Base-by-base conservation (phyloP, 2,329 filamentous ascomycete species). In the Diplodia sapinea region DNA sequence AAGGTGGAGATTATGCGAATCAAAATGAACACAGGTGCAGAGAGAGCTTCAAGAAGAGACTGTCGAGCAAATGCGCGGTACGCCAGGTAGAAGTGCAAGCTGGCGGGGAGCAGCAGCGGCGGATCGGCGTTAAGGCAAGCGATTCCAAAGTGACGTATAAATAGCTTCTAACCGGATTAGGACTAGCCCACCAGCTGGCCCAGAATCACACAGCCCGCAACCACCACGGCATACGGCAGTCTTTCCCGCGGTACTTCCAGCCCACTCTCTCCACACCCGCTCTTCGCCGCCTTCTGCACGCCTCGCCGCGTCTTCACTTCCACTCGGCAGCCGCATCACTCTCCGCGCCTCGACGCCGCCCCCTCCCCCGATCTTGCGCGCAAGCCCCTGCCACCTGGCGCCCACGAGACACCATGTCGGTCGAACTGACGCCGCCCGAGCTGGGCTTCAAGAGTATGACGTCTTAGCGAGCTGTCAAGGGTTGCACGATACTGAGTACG, bases 381-480 rank as follows among this genome's bases (percentile, higher is more conserved):
- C 59, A n/a, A 62, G 38, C 57, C 66, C 66, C 66, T 68, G 66
- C 66, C 66, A 56, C 56, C 57, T 57, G 49, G 66, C 65, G 65
- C 50, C 50, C 50, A 56, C 57, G 38, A 29, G 36, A 31, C 59
- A 61, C 55, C 82, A 98, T 98, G 95, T 96, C 94, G 74, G 91
- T 99, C 83, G 92, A 97, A 76, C 92, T 99, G 78, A 90, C 95
- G 75, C 95, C 94, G 69, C 81, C 87, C 73, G 95, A 98, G 87
- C 89, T 99, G 78, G 91, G 89, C 83, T 99, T 99, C 84, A 91
- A 89, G 82, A 91, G 95, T 98, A 86, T 77, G 91, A 71, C 52
- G 33, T 49, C 50, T 33, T 36, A 11, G 31, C 50, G 38, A 26
- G 59, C 51, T 13, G n/a, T 15, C 54, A 6, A 12, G 9, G 3